phyloP scores from a whole-genome alignment of 192 early-diverging fungal genomes.

The Kappamyces sp. region DNA sequence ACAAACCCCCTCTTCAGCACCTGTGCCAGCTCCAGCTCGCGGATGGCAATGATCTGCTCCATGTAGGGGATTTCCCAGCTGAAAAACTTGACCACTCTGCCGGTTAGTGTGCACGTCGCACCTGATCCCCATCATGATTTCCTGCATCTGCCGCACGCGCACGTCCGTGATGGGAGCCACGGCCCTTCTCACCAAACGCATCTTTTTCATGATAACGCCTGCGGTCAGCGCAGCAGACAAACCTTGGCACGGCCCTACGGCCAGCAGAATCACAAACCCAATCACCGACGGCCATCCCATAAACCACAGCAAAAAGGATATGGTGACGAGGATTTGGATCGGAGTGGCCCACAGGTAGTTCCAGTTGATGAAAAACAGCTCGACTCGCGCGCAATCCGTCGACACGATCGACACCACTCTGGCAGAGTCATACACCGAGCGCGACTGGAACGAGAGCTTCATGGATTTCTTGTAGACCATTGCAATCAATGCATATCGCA shows the following conservation, averaged over 20 bases:
- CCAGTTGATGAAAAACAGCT: neutral
- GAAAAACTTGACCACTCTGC: constrained; percentile 48
- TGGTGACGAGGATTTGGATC: neutral
- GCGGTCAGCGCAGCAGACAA: neutral
- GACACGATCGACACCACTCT: neutral
- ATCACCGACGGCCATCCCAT: neutral
- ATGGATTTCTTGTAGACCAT: neutral
- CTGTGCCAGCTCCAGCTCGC: constrained; percentile 25
- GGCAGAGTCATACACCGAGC: neutral
- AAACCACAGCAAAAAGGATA: neutral
- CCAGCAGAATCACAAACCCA: neutral
- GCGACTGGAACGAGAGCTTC: neutral
- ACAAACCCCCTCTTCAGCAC: neutral
- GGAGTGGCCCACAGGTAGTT: neutral
- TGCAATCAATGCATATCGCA: neutral
- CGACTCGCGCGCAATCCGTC: neutral
- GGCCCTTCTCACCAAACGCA: neutral
- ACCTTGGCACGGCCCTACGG: neutral
- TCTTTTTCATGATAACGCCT: neutral
- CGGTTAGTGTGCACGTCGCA: too few species aligned
- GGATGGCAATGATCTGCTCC: constrained; percentile 33
- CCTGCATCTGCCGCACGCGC: constrained; percentile 3
- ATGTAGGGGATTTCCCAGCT: constrained; percentile 45
- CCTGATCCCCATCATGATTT: constrained; percentile 24
- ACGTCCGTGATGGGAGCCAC: constrained; percentile 9